Base-by-base conservation (phyloP, 306 rosid species). In the Vigna hirtella region DNA sequence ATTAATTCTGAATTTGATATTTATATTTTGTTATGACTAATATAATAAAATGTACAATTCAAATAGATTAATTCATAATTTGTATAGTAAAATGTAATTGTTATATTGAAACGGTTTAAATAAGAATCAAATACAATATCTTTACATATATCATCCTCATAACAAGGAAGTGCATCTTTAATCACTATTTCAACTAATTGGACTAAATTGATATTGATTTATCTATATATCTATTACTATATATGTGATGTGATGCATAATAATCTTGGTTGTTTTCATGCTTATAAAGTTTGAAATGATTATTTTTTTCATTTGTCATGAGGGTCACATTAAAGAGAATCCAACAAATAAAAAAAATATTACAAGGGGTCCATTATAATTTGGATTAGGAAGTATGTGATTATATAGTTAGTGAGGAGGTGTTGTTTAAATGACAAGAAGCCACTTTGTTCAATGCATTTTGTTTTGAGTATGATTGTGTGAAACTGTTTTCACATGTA, bases 381-480 rank as follows among this genome's bases (percentile, higher is more conserved):
- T 48, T 3, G 17, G 34, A 61, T 49, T 42, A 24, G 36, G n/a
- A 68, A 49, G 56, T 16, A 49, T 59, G 22, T 32, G 62, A 45
- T 53, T 17, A 66, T 8, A 15, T 8, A 15, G 70, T 30, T 80
- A 26, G 47, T 56, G 76, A 68, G 30, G 36, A 1, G 48, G 11
- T 43, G 43, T 64, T 45, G 48, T 67, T 73, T 47, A 66, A 66
- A 5, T 66, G 49, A 66, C 69, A 80, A 34, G 14, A 15, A 56
- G 34, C 64, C 16, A 32, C 71, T 20, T 59, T 58, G 17, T 74
- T 52, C 57, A 55, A 32, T 73, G 74, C 69, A 80, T 70, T 53
- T 38, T 79, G 22, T 79, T 63, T 49, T 67, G 9, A 22, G 55
- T 13, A 22, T 45, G 56, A 65, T 66, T 66, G 32, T 18, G 12